A percentile compares a stretch with the other conserved stretches of the same genome.
Conservation (phyloP, 176 grass and related monocot genomes). For the Oryza coarctata region DNA sequence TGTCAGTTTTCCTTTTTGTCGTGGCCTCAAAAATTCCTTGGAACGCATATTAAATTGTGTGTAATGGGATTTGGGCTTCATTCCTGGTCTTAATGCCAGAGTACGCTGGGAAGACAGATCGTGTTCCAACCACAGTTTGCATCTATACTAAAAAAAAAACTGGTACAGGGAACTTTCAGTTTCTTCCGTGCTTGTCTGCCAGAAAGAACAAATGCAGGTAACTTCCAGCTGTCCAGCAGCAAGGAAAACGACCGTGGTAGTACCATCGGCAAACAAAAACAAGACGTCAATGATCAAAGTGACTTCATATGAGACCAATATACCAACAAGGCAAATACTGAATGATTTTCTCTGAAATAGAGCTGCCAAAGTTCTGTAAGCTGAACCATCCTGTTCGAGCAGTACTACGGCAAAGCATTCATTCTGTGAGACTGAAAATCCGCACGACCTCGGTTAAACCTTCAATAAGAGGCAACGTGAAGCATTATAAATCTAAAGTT, state of each 20-base stretch:
- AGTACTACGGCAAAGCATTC: slow-evolving; percentile 24
- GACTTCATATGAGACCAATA: background rate
- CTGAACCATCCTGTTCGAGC: background rate
- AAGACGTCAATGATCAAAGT: background rate
- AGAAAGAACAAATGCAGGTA: background rate
- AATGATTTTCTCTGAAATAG: background rate
- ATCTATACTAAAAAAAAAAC: background rate
- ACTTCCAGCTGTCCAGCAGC: background rate
- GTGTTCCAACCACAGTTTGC: background rate
- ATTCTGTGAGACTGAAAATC: slow-evolving; percentile 30
- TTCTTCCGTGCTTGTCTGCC: background rate
- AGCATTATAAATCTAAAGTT: slow-evolving; percentile 31
- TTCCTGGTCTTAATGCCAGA: background rate
- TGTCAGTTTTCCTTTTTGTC: slow-evolving; percentile 26
- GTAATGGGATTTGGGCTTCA: background rate
- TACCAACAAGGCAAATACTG: background rate
- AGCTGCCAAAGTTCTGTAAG: background rate
- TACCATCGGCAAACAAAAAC: background rate
- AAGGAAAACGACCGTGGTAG: background rate
- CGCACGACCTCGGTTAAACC: slow-evolving; percentile 29
- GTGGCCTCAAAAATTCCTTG: background rate
- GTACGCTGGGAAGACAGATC: background rate
- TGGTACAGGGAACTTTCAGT: background rate
- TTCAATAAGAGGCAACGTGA: slow-evolving; percentile 24
- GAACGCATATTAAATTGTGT: background rate